These are phyloP conservation scores for Tylopilus rubrobrunneus DNA, from an alignment of 768 basidiomycete genomes.

Conservation along the genomic window DNA sequence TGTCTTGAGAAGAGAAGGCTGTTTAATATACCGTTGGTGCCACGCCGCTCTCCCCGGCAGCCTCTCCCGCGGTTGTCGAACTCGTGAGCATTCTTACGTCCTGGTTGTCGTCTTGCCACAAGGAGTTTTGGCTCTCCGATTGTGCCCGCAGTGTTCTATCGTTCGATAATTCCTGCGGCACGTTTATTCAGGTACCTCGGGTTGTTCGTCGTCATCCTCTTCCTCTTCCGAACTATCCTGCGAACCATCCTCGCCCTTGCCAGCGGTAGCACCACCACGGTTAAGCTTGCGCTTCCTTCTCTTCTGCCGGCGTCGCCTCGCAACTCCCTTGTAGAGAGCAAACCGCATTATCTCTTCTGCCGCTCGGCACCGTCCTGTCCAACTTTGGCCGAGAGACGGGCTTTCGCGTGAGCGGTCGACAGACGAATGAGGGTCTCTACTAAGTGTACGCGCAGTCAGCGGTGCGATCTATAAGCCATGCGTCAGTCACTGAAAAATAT, in stretches of 20 bases:
- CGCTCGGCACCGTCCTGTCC: constrained; percentile 78
- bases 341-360: constrained; percentile 96
- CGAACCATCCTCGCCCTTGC: constrained; percentile 49
- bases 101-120: constrained; percentile 50
- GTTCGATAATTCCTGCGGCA: constrained; percentile 35
- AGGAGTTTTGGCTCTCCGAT: constrained; percentile 47
- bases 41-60: constrained; percentile 42
- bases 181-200: constrained; percentile 38
- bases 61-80: constrained; percentile 34
- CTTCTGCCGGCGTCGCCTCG: constrained; percentile 62
- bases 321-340: constrained; percentile 97
- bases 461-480: constrained; percentile 75
- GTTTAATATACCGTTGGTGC: constrained; percentile 45
- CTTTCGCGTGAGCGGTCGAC: constrained; percentile 97
- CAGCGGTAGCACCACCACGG: constrained; percentile 50
- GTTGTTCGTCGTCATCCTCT: constrained; percentile 38
- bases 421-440: constrained; percentile 98
- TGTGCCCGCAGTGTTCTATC: constrained; percentile 24
- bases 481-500: constrained; percentile 6
- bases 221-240: constrained; percentile 35
- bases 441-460: constrained; percentile 92
- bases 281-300: constrained; percentile 87
- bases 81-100: constrained; percentile 60
- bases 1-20: constrained; percentile 1
- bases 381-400: constrained; percentile 85